phyloP scores from a whole-genome alignment of 1,139 yeast genomes.

The Yamadazyma sp. region DNA sequence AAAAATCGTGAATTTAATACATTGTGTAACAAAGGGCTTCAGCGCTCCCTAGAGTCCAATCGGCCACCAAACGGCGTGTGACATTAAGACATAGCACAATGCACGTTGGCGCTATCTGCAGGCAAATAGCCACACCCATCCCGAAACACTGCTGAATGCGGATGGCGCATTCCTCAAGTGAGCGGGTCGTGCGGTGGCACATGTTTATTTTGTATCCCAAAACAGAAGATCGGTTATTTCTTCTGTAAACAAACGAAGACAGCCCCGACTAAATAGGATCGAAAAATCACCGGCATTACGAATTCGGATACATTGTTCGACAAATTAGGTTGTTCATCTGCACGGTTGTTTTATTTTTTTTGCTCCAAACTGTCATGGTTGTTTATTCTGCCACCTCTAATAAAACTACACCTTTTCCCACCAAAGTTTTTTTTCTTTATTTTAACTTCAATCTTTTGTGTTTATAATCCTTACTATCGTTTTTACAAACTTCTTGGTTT shows the following conservation, averaged over 20 bases:
- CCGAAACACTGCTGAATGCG: too few relatives aligned
- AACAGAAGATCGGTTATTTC: background rate
- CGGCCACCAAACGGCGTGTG: too few relatives aligned
- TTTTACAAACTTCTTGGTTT: conserved; percentile 4
- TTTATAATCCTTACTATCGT: background rate
- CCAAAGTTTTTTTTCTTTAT: background rate
- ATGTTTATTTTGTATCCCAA: conserved; percentile 3
- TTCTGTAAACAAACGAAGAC: background rate
- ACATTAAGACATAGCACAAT: too few relatives aligned
- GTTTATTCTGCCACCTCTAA: conserved; percentile 3
- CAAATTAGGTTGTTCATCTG: background rate
- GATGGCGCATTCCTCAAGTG: too few relatives aligned
- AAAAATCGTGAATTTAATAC: background rate
- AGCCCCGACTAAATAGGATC: background rate
- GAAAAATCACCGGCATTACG: background rate
- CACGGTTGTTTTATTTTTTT: background rate
- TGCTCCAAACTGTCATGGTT: too few relatives aligned
- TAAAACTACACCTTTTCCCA: conserved; percentile 8
- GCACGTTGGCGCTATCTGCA: too few relatives aligned
- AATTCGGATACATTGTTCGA: background rate
- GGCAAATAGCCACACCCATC: too few relatives aligned
- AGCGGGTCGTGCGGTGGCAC: too few relatives aligned
- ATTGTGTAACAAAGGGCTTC: background rate
- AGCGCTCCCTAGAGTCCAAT: too few relatives aligned
- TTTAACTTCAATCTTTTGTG: conserved; percentile 1